These are phyloP conservation scores for Cylindrotheca fusiformis DNA, from an alignment of 108 stramenopile species.

Conservation along the genomic window DNA sequence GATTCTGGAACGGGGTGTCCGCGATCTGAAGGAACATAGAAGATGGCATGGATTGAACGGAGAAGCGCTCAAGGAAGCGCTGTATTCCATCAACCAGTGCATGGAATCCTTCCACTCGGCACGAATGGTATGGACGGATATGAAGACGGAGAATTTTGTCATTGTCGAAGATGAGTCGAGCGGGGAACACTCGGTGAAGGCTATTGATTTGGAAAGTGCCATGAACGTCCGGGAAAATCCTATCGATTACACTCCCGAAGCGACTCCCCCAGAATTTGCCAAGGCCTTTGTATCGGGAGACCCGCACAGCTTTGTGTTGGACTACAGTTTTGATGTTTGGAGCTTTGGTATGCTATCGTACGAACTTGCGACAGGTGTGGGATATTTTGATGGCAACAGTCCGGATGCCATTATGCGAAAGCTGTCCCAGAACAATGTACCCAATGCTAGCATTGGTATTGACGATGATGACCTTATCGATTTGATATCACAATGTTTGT, in stretches of 20 bases:
- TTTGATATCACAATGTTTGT: neutral
- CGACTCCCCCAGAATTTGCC: constrained; percentile 23
- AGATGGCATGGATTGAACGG: neutral
- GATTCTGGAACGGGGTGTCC: constrained; percentile 1
- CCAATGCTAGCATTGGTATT: neutral
- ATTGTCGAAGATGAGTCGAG: neutral
- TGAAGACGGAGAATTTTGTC: constrained; percentile 82
- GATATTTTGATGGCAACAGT: constrained; percentile 1
- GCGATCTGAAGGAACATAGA: constrained; percentile 3
- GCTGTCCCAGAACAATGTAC: neutral
- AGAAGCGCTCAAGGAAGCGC: neutral
- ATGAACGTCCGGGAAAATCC: constrained; percentile 36
- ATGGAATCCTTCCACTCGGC: constrained; percentile 60
- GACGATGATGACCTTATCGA: neutral
- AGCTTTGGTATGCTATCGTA: constrained; percentile 70
- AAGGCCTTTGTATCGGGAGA: constrained; percentile 49
- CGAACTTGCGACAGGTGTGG: constrained; percentile 57
- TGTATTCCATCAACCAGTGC: neutral
- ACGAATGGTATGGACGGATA: constrained; percentile 77
- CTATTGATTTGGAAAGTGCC: constrained; percentile 28
- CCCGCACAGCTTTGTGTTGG: constrained; percentile 10
- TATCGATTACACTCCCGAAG: constrained; percentile 58
- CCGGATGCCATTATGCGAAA: constrained; percentile 13
- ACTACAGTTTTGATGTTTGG: constrained; percentile 71
- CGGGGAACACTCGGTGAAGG: constrained; percentile 1